phyloP scores from a whole-genome alignment of 495 filamentous ascomycete species.

The Cercophora scortea region DNA sequence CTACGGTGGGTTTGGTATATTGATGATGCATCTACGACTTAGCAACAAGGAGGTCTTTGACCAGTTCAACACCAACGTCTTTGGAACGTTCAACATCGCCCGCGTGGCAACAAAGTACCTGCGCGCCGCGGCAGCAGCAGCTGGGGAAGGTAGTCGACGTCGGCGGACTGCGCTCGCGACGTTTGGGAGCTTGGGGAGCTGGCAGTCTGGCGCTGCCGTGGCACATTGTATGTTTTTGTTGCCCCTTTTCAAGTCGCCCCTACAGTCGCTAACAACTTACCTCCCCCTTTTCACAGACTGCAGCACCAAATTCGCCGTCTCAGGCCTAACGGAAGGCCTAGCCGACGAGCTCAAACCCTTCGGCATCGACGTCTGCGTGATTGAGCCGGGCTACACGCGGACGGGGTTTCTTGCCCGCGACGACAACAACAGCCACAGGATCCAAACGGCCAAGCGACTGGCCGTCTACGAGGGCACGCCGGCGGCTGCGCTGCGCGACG shows the following conservation, averaged over 20 bases:
- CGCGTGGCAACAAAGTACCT: constrained; percentile 35
- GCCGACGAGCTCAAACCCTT: constrained; percentile 34
- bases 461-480: constrained; percentile 20
- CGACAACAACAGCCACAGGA: constrained; percentile 14
- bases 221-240: constrained; percentile 21
- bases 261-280: neutral
- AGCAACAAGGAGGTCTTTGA: constrained; percentile 30
- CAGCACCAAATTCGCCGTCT: constrained; percentile 38
- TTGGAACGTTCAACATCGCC: constrained; percentile 36
- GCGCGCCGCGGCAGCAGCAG: constrained; percentile 25
- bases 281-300: constrained; percentile 19
- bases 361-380: constrained; percentile 31
- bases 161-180: constrained; percentile 32
- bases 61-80: constrained; percentile 43
- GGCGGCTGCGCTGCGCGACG: constrained; percentile 11
- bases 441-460: constrained; percentile 21
- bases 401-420: constrained; percentile 21
- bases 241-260: neutral
- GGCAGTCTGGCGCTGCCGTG: constrained; percentile 17
- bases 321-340: constrained; percentile 33
- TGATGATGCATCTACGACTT: neutral
- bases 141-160: neutral
- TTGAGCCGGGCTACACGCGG: constrained; percentile 44
- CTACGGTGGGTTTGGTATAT: neutral
- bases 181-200: constrained; percentile 34